A percentile compares a stretch with the other conserved stretches of the same genome.
phyloP scores from a whole-genome alignment of 2,329 filamentous ascomycete species.

The Neurospora sp. region DNA sequence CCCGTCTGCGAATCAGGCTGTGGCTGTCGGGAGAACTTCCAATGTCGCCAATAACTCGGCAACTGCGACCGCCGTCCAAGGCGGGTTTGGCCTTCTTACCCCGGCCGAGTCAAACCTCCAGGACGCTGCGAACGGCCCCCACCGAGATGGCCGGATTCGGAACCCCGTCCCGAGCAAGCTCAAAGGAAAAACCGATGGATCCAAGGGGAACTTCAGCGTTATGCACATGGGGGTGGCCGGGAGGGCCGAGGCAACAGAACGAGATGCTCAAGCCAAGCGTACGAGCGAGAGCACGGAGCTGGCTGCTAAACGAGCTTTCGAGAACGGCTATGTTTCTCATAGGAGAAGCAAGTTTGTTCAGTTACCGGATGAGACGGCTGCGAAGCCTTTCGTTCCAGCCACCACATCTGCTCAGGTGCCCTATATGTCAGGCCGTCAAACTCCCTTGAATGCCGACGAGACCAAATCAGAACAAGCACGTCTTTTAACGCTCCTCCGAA shows the following conservation, averaged over 20 bases:
- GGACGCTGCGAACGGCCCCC: conserved; percentile 15
- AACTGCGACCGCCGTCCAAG: neutral
- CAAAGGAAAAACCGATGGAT: conserved; percentile 45
- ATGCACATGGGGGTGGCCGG: conserved; percentile 48
- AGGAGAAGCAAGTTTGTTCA: conserved; percentile 31
- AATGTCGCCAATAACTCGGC: neutral
- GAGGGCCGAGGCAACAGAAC: conserved; percentile 34
- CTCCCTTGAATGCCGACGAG: conserved; percentile 32
- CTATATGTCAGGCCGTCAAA: conserved; percentile 2
- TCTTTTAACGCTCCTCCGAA: conserved; percentile 45
- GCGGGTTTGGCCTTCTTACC: conserved; percentile 13
- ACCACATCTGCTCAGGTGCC: conserved; percentile 4
- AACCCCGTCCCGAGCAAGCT: conserved; percentile 54
- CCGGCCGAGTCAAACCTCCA: conserved; percentile 13
- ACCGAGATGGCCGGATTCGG: conserved; percentile 39
- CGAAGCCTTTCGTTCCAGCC: conserved; percentile 10
- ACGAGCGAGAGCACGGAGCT: conserved; percentile 52
- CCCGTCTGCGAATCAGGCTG: neutral
- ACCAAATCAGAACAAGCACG: conserved; percentile 51
- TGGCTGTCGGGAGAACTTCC: conserved; percentile 2
- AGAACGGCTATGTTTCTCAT: conserved; percentile 42
- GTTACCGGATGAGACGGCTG: conserved; percentile 18
- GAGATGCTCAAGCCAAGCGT: conserved; percentile 46
- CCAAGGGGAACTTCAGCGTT: conserved; percentile 51
- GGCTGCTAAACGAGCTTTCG: conserved; percentile 45